These are phyloP conservation scores for Porcisia hertigi DNA, from an alignment of 208 protist species.

Conservation along the genomic window DNA sequence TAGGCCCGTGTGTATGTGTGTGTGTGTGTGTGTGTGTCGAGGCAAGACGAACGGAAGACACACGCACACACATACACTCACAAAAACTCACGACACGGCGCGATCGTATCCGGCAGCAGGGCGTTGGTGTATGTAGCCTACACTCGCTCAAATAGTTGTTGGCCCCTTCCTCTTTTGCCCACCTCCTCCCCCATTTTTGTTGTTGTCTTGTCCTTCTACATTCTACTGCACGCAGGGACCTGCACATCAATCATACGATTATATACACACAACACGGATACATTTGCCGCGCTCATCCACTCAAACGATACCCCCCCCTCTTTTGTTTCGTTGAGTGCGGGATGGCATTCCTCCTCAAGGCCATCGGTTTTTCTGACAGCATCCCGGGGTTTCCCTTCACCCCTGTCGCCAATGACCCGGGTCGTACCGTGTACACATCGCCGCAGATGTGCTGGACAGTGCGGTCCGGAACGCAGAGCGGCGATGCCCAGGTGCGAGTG, in stretches of 20 bases:
- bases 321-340: neutral
- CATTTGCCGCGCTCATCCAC: no score
- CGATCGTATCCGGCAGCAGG: no score
- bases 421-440: slow-evolving; percentile 23
- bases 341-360: slow-evolving; percentile 79
- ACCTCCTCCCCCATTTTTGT: neutral
- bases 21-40: no score
- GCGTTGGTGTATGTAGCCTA: no score
- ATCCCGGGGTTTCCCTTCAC: slow-evolving; percentile 84
- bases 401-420: slow-evolving; percentile 21
- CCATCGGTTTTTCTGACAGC: slow-evolving; percentile 58
- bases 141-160: neutral
- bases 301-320: neutral
- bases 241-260: no score
- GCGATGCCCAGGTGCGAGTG: slow-evolving; percentile 41
- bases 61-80: slow-evolving; percentile 12
- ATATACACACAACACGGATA: no score
- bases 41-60: no score
- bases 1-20: no score
- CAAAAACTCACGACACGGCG: neutral
- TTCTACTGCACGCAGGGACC: no score
- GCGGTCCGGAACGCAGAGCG: slow-evolving; percentile 40
- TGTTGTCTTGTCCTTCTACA: no score
- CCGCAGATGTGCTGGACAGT: slow-evolving; percentile 55
- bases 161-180: neutral